A percentile compares a stretch with the other conserved stretches of the same genome.
Conservation (phyloP, 495 filamentous ascomycete genomes). For the Hypoxylon fragiforme region DNA sequence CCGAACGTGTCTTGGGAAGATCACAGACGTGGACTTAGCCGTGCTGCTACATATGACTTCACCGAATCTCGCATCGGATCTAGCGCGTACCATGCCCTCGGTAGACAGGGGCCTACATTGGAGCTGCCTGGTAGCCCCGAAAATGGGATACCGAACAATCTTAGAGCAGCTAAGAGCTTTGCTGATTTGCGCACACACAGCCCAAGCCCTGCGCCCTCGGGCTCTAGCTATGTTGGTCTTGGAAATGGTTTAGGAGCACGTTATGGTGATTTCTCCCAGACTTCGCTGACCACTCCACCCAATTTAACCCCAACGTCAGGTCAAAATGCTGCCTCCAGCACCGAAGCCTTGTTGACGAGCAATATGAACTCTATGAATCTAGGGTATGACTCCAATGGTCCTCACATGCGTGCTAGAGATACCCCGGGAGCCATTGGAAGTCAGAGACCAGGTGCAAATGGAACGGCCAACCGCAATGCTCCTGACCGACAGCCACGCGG, state of each 20-base stretch:
- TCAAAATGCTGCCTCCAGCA: slow-evolving; percentile 56
- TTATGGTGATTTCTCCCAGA: slow-evolving; percentile 60
- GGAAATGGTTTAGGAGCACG: slow-evolving; percentile 44
- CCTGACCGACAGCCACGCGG: slow-evolving; percentile 84
- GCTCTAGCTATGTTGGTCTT: slow-evolving; percentile 75
- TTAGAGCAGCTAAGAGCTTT: slow-evolving; percentile 96
- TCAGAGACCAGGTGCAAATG: slow-evolving; percentile 73
- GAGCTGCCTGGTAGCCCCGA: slow-evolving; percentile 84
- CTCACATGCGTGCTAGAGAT: slow-evolving; percentile 43
- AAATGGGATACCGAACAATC: slow-evolving; percentile 61
- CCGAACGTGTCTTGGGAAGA: slow-evolving; percentile 70
- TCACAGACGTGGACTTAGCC: slow-evolving; percentile 79
- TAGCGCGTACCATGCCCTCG: slow-evolving; percentile 67
- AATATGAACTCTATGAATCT: slow-evolving; percentile 63
- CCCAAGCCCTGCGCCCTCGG: slow-evolving; percentile 88
- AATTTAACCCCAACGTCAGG: slow-evolving; percentile 77
- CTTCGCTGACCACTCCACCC: slow-evolving; percentile 65
- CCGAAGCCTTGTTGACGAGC: slow-evolving; percentile 60
- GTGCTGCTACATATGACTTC: slow-evolving; percentile 98
- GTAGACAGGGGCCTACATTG: slow-evolving; percentile 75
- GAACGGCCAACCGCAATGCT: slow-evolving; percentile 64
- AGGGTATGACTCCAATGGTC: slow-evolving; percentile 58
- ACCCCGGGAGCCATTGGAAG: slow-evolving; percentile 80
- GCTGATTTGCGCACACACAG: slow-evolving; percentile 94
- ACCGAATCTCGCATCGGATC: slow-evolving; percentile 79